Conservation (phyloP, 805 yeast species). For the Hanseniaspora thailandica region DNA sequence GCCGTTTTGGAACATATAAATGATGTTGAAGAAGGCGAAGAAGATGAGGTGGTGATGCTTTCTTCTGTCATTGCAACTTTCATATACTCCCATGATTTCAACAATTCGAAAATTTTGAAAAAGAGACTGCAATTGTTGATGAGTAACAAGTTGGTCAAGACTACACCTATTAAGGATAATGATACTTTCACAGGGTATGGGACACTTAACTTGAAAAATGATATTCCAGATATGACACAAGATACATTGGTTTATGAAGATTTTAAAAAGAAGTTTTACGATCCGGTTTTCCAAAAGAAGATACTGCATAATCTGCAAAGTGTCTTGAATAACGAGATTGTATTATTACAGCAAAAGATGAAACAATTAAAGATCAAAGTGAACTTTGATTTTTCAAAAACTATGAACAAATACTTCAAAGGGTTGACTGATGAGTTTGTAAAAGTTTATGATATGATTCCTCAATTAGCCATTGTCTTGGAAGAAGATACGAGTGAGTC, state of each 20-base stretch:
- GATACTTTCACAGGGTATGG: neutral
- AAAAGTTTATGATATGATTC: neutral
- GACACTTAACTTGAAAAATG: slow-evolving; percentile 17
- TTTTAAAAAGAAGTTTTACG: slow-evolving; percentile 21
- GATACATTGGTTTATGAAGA: slow-evolving; percentile 16
- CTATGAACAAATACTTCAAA: neutral
- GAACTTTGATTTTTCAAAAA: neutral
- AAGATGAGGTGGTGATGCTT: slow-evolving; percentile 12
- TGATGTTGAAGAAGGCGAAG: slow-evolving; percentile 19
- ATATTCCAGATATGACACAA: slow-evolving; percentile 10
- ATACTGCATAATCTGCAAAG: slow-evolving; percentile 16
- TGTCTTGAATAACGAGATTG: neutral
- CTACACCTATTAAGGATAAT: slow-evolving; percentile 18
- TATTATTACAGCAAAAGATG: neutral
- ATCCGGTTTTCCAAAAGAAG: slow-evolving; percentile 23
- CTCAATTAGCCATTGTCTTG: slow-evolving; percentile 1
- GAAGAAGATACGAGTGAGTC: neutral
- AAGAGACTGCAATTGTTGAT: slow-evolving; percentile 31
- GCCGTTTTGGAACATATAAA: slow-evolving; percentile 23
- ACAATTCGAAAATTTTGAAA: slow-evolving; percentile 22
- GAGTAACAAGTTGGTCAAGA: slow-evolving; percentile 23
- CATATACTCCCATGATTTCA: slow-evolving; percentile 5
- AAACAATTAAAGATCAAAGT: neutral
- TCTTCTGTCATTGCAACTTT: slow-evolving; percentile 1
- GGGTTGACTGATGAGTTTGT: neutral